phyloP scores from a whole-genome alignment of 768 basidiomycete species.

The Filobasidium wieringae region DNA sequence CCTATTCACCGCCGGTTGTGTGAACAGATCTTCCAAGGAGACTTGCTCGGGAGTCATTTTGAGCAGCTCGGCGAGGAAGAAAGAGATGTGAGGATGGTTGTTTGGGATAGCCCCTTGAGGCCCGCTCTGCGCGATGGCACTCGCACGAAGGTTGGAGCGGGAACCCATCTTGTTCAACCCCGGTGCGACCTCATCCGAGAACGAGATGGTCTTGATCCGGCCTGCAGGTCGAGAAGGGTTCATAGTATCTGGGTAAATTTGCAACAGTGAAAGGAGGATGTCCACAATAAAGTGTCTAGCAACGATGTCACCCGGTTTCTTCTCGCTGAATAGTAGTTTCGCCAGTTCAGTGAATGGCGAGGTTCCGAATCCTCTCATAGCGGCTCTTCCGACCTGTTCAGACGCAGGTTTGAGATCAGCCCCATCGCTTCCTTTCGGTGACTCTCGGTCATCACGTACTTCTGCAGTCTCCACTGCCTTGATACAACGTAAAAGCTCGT shows the following conservation, averaged over 20 bases:
- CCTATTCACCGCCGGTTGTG: background rate
- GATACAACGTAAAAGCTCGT: conserved; percentile 83
- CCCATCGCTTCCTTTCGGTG: too few species aligned
- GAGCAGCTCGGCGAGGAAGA: conserved; percentile 20
- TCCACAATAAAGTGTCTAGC: conserved; percentile 85
- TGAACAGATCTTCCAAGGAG: background rate
- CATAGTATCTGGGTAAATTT: conserved; percentile 50
- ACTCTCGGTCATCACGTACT: too few species aligned
- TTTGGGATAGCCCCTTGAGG: background rate
- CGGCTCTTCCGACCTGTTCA: conserved; percentile 64
- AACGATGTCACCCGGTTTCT: conserved; percentile 88
- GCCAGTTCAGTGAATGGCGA: conserved; percentile 77
- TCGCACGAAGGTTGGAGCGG: background rate
- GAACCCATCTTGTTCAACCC: conserved; percentile 18
- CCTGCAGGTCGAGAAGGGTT: background rate
- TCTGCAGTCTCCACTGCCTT: conserved; percentile 71
- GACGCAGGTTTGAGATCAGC: too few species aligned
- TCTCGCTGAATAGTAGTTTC: conserved; percentile 82
- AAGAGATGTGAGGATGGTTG: conserved; percentile 14
- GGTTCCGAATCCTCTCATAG: conserved; percentile 77
- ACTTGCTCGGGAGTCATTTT: background rate
- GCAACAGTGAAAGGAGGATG: conserved; percentile 72
- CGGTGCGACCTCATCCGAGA: conserved; percentile 4
- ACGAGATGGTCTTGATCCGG: background rate
- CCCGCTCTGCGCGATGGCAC: conserved; percentile 3